These are phyloP conservation scores for Myxozyma mucilagina DNA, from an alignment of 805 yeast genomes.

Conservation along the genomic window DNA sequence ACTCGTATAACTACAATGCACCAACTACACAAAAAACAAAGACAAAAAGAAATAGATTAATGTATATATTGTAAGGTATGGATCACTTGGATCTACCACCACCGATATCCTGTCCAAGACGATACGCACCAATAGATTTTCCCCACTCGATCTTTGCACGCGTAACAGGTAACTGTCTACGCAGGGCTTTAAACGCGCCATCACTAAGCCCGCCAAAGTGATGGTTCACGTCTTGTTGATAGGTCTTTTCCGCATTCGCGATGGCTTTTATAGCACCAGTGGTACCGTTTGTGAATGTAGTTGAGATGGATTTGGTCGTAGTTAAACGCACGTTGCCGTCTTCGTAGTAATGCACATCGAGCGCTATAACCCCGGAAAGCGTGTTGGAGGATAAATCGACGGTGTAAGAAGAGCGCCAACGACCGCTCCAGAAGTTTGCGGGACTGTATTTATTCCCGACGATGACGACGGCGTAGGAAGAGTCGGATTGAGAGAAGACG, in stretches of 20 bases:
- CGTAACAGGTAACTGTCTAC: conserved; percentile 91
- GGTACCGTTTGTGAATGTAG: conserved; percentile 21
- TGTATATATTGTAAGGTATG: neutral
- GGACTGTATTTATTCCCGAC: conserved; percentile 73
- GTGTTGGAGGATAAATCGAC: conserved; percentile 41
- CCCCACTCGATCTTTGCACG: conserved; percentile 95
- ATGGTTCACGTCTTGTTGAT: conserved; percentile 60
- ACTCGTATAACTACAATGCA: conserved; percentile 15
- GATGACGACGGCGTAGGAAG: conserved; percentile 51
- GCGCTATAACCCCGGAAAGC: conserved; percentile 54
- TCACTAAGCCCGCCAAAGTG: conserved; percentile 76
- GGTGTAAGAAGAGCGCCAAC: conserved; percentile 73
- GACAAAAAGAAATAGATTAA: neutral
- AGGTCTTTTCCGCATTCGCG: conserved; percentile 55
- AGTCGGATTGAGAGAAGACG: conserved; percentile 44
- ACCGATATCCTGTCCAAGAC: conserved; percentile 74
- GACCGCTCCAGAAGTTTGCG: conserved; percentile 81
- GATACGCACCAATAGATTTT: conserved; percentile 83
- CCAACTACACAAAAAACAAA: neutral
- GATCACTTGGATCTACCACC: conserved; percentile 27
- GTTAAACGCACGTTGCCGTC: conserved; percentile 91
- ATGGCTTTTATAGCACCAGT: conserved; percentile 49
- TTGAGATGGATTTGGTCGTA: conserved; percentile 41
- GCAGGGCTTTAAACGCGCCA: conserved; percentile 72
- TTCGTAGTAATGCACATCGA: conserved; percentile 90